Evolutionary conservation across 768 basidiomycete species (phyloP), one percentile per base, ranked within the genome.

Genomic region (Sarcodon sp.): DNA sequence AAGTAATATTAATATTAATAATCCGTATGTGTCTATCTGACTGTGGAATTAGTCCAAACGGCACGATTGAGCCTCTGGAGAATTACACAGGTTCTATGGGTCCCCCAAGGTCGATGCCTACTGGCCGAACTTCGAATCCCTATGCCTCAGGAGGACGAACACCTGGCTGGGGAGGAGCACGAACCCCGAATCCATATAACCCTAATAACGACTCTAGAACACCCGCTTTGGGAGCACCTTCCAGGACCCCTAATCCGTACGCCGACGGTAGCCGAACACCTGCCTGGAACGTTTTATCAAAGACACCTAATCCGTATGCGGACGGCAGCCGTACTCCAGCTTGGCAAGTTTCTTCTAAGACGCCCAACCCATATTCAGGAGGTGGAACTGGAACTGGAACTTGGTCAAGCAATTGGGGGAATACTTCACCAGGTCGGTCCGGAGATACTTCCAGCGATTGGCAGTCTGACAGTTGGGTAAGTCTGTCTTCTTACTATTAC

Each of bases 221-320:
- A 6, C 85, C 86, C 0, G 82, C 80, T 12, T 83, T 80, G 73
- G 74, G 69, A 51, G 72, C 72, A 7, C 66, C 68, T 37, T 76
- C 79, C 31, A 66, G 76, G 49, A 87, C 85, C 3, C 85, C 86
- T 4, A 87, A 85, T 60, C 83, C 83, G 1, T 83, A 85, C 12
- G 61, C 61, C 44, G 64, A 66, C 35, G 68, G 70, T 33, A 67
- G 74, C 8, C 67, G 67, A 52, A 76, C 74, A 31, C 76, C 77
- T 0, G 75, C 72, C 16, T 79, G 72, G 77, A 67, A 65, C 48
- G 62, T 66, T 5, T 62, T 66, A 0, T 64, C 73, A 1, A 67
- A 70, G 10, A 81, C 79, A 3, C 80, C 80, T 7, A 79, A 79
- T 53, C 76, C 78, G 0, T 71, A 75, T 49, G 63, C 47, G 44